Evolutionary conservation across 2,329 filamentous ascomycete genomes (phyloP).

Genomic region (Fragosphaeria purpurea): DNA sequence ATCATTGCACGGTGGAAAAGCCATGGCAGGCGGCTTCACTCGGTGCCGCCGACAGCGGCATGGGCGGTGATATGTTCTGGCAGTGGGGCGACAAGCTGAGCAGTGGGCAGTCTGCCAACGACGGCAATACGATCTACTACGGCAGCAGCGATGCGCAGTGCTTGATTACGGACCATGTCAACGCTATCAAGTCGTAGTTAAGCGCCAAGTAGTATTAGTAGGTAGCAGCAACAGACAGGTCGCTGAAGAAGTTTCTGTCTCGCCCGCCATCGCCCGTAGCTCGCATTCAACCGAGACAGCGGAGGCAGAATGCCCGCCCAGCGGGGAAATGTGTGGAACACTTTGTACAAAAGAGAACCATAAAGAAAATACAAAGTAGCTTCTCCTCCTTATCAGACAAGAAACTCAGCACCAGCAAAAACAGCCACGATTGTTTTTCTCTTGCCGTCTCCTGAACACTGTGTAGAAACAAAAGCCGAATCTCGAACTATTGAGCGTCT

Average conservation of each 20-base stretch:
- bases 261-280: neutral
- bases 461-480: no score
- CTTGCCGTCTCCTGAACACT: no score
- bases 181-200: slow-evolving; percentile 16
- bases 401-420: no score
- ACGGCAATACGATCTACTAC: slow-evolving; percentile 36
- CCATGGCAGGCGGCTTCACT: slow-evolving; percentile 24
- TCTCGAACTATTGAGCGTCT: no score
- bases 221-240: no score
- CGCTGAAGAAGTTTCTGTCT: no score
- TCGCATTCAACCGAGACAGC: slow-evolving; percentile 10
- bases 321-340: no score
- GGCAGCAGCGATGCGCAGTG: slow-evolving; percentile 31
- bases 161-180: slow-evolving; percentile 34
- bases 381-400: no score
- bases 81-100: slow-evolving; percentile 31
- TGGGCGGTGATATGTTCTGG: slow-evolving; percentile 30
- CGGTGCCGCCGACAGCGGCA: slow-evolving; percentile 18
- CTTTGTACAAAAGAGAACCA: neutral
- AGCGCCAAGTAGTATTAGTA: no score
- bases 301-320: slow-evolving; percentile 5
- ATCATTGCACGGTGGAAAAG: slow-evolving; percentile 18
- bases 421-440: no score
- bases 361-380: no score
- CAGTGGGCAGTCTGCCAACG: slow-evolving; percentile 28